phyloP scores from a whole-genome alignment of 495 filamentous ascomycete genomes.

The Daldinia loculata region DNA sequence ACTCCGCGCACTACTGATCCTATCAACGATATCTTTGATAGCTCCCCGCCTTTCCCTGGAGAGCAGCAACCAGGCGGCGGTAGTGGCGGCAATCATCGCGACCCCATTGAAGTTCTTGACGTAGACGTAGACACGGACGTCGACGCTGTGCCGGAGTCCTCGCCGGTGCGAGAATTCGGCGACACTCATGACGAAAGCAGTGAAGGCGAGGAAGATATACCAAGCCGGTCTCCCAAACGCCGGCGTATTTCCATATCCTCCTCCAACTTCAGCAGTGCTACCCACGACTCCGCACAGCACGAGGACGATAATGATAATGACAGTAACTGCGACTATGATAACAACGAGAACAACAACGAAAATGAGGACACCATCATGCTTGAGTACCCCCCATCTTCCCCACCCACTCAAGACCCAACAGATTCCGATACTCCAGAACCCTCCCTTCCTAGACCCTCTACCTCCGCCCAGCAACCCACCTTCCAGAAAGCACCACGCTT shows the following conservation, averaged over 20 bases:
- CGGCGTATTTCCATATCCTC: conserved; percentile 47
- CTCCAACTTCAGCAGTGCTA: conserved; percentile 11
- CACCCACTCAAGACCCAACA: neutral
- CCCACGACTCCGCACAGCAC: neutral
- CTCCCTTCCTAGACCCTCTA: neutral
- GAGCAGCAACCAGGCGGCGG: neutral
- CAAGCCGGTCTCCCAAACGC: conserved; percentile 30
- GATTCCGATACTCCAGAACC: neutral
- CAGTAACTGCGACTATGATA: neutral
- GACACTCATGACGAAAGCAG: conserved; percentile 11
- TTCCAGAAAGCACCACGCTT: conserved; percentile 54
- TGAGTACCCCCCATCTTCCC: neutral
- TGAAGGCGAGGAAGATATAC: conserved; percentile 15
- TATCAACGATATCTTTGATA: conserved; percentile 34
- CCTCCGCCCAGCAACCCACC: conserved; percentile 34
- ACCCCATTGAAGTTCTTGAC: conserved; percentile 47
- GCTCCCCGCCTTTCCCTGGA: conserved; percentile 34
- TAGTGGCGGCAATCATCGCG: conserved; percentile 15
- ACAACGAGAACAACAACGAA: neutral
- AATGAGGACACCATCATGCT: conserved; percentile 6
- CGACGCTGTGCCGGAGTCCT: conserved; percentile 41
- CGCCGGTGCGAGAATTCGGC: conserved; percentile 14
- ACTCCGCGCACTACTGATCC: conserved; percentile 36
- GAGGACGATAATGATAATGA: conserved; percentile 5
- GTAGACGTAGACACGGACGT: conserved; percentile 33